Percentiles rank a stretch among this genome's conserved stretches.
Conservation (phyloP, 1,284 basidiomycete genomes). For the Boletus semigastroideus region DNA sequence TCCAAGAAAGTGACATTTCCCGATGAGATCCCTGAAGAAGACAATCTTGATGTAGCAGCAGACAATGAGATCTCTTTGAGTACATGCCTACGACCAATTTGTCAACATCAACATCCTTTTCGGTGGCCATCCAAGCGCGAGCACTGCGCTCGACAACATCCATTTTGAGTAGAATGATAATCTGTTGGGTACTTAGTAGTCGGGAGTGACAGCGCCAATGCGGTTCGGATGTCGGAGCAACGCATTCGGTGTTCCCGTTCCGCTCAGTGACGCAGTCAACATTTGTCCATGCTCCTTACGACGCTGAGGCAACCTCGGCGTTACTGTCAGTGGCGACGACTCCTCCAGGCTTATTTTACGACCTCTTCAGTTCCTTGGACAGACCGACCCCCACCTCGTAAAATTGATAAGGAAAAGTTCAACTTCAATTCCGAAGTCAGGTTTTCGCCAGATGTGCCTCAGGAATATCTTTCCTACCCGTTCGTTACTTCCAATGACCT, state of each 20-base stretch:
- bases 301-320: constrained; percentile 15
- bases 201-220: background rate
- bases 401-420: constrained; percentile 49
- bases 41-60: constrained; percentile 9
- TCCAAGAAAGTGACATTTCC: constrained; percentile 67
- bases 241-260: constrained; percentile 6
- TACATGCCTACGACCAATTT: constrained; percentile 56
- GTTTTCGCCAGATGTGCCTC: constrained; percentile 49
- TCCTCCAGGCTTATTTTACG: constrained; percentile 26
- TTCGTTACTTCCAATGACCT: constrained; percentile 77
- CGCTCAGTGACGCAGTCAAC: background rate
- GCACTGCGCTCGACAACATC: constrained; percentile 53
- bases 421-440: constrained; percentile 64
- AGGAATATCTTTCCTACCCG: constrained; percentile 54
- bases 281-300: constrained; percentile 22
- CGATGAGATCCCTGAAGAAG: constrained; percentile 59
- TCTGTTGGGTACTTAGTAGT: background rate
- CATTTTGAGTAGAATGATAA: constrained; percentile 23
- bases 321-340: constrained; percentile 23
- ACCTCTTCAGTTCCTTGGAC: constrained; percentile 19
- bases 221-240: background rate
- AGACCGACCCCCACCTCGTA: constrained; percentile 14
- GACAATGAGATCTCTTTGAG: constrained; percentile 9
- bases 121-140: constrained; percentile 71
- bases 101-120: constrained; percentile 59